Percentiles rank a stretch among this genome's conserved stretches.
Evolutionary conservation across 768 basidiomycete genomes (phyloP).

Genomic region (Serendipita sp.): DNA sequence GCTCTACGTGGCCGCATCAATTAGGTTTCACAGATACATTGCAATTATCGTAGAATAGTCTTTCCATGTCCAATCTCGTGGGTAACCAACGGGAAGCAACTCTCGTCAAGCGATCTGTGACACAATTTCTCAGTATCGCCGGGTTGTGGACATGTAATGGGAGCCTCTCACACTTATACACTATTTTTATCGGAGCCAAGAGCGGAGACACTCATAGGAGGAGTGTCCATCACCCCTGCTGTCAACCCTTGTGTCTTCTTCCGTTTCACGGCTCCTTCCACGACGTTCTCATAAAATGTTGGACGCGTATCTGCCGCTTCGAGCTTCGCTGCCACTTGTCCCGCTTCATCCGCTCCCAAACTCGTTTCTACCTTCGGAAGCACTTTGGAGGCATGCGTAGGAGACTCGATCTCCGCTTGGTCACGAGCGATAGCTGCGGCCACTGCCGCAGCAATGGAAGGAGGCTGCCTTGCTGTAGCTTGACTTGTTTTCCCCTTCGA

Average conservation of each 20-base stretch:
- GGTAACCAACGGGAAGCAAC: too few species aligned
- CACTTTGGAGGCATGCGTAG: not conserved
- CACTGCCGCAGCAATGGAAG: not conserved
- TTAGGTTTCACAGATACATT: too few species aligned
- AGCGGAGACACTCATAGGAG: too few species aligned
- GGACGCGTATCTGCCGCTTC: constrained; percentile 1
- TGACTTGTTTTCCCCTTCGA: not conserved
- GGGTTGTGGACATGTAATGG: too few species aligned
- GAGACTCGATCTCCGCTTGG: not conserved
- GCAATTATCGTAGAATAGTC: too few species aligned
- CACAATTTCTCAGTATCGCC: too few species aligned
- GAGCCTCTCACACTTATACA: too few species aligned
- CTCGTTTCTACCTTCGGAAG: not conserved
- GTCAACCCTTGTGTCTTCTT: not conserved
- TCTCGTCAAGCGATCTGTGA: too few species aligned
- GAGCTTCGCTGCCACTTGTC: constrained; percentile 2
- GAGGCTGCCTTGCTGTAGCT: not conserved
- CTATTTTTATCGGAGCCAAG: too few species aligned
- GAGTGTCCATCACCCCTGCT: not conserved
- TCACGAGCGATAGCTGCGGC: not conserved
- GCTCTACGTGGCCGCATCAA: too few species aligned
- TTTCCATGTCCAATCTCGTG: too few species aligned
- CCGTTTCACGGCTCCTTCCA: not conserved
- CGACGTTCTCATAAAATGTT: constrained; percentile 3
- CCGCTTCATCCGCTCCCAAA: constrained; percentile 1